These are phyloP conservation scores for Tulasnella sp. DNA, from an alignment of 768 basidiomycete species.

Conservation along the genomic window DNA sequence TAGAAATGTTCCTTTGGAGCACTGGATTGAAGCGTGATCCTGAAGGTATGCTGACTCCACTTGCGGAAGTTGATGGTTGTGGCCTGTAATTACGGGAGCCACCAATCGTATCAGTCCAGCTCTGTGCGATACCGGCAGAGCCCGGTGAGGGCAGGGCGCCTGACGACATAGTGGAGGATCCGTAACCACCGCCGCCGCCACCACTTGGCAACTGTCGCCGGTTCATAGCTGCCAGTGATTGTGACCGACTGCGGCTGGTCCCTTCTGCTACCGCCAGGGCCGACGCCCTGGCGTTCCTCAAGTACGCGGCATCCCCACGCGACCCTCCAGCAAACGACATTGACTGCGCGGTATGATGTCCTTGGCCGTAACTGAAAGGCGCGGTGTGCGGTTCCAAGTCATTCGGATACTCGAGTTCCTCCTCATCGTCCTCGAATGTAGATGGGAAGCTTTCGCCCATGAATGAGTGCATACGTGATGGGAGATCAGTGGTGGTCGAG, in stretches of 20 bases:
- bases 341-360: slow-evolving; percentile 43
- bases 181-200: not conserved
- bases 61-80: not conserved
- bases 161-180: not conserved
- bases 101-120: slow-evolving; percentile 4
- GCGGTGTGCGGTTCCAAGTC: slow-evolving; percentile 29
- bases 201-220: slow-evolving; percentile 27
- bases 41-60: not conserved
- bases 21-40: slow-evolving; percentile 28
- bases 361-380: too few species aligned
- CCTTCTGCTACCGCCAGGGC: slow-evolving; percentile 31
- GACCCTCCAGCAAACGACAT: slow-evolving; percentile 26
- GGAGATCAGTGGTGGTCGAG: slow-evolving; percentile 32
- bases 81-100: not conserved
- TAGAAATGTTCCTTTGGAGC: not conserved
- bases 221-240: slow-evolving; percentile 53
- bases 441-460: slow-evolving; percentile 65
- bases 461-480: slow-evolving; percentile 11
- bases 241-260: slow-evolving; percentile 61
- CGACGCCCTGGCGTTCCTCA: slow-evolving; percentile 5
- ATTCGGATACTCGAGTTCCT: slow-evolving; percentile 43
- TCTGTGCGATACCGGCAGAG: slow-evolving; percentile 1
- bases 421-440: slow-evolving; percentile 62
- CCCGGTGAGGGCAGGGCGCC: not conserved
- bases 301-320: not conserved